A percentile compares a stretch with the other conserved stretches of the same genome.
phyloP scores from a whole-genome alignment of 1,139 yeast genomes.

The Fermentozyma sake region DNA sequence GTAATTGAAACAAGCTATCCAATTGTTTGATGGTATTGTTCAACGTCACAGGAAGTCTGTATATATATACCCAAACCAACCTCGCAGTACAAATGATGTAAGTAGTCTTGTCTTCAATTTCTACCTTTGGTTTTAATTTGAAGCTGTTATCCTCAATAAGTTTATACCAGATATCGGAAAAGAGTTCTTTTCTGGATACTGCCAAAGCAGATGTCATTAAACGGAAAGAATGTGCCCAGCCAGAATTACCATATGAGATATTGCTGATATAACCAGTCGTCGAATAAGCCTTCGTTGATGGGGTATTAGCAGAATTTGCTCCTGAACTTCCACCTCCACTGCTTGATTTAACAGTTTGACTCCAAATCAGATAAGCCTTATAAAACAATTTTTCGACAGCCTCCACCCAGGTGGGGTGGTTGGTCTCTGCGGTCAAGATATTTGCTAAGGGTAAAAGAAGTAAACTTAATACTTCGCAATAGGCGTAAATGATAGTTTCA shows the following conservation, averaged over 20 bases:
- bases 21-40: slow-evolving; percentile 71
- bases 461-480: slow-evolving; percentile 77
- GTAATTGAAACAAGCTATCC: slow-evolving; percentile 48
- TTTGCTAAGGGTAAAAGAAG: slow-evolving; percentile 81
- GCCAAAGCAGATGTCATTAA: slow-evolving; percentile 71
- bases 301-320: background rate
- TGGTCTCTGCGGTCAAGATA: slow-evolving; percentile 85
- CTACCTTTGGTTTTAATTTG: slow-evolving; percentile 39
- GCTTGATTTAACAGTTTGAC: slow-evolving; percentile 9
- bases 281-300: slow-evolving; percentile 2
- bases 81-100: slow-evolving; percentile 66
- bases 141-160: slow-evolving; percentile 51
- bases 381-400: slow-evolving; percentile 64
- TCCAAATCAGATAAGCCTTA: slow-evolving; percentile 42
- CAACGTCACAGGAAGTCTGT: slow-evolving; percentile 81
- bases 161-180: slow-evolving; percentile 69
- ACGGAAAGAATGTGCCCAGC: slow-evolving; percentile 72
- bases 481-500: slow-evolving; percentile 64
- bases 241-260: slow-evolving; percentile 10
- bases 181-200: slow-evolving; percentile 77
- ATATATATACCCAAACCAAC: slow-evolving; percentile 83
- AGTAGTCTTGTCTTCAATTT: slow-evolving; percentile 55
- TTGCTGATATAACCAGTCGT: too few relatives aligned
- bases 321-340: background rate
- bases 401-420: slow-evolving; percentile 92